Evolutionary conservation across 1,139 yeast genomes (phyloP), one percentile per base, ranked within the genome.

Genomic region (Blastobotrys buckinghamii): DNA sequence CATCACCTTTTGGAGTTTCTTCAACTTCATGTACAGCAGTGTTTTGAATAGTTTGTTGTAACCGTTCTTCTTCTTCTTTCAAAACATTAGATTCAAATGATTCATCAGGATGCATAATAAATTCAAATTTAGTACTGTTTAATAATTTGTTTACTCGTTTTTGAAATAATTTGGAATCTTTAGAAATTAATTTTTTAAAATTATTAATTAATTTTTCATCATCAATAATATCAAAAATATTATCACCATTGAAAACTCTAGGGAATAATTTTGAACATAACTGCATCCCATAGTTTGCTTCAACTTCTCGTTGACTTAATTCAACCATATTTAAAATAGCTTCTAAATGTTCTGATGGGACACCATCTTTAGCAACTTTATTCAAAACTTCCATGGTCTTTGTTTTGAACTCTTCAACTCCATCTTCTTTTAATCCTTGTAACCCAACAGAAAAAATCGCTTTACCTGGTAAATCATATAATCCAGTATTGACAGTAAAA

Each of bases 291-390:
- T 89, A 90, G 51, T 88, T 88, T 0, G 97, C 84, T 58, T 84
- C 89, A 55, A 89, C 95, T 56, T 87, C 90, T 58, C 88, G 86
- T 65, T 87, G 84, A 39, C 81, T 72, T 36, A 92, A 70, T 63
- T 92, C 98, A 39, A 90, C 72, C 64, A 90, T 97, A 64, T 89
- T 95, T 40, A 94, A 73, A 42, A 92, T 78, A 0, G 96, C 97
- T 50, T 85, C 84, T 16, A 92, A 76, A 58, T 90, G 80, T 32
- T 77, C 73, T 37, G 74, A 72, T 39, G 83, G 81, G 52, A 83
- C 75, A 0, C 76, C 76, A 10, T 62, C 54, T 12, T 54, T 51
- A 20, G 61, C 62, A 37, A 74, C 65, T 20, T 67, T 61, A 4
- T 63, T 57, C 15, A 71, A 50, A 1, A 70, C 66, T 1, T 68